phyloP scores from a whole-genome alignment of 1,139 yeast genomes.

The Eremothecium cymbalariae region DNA sequence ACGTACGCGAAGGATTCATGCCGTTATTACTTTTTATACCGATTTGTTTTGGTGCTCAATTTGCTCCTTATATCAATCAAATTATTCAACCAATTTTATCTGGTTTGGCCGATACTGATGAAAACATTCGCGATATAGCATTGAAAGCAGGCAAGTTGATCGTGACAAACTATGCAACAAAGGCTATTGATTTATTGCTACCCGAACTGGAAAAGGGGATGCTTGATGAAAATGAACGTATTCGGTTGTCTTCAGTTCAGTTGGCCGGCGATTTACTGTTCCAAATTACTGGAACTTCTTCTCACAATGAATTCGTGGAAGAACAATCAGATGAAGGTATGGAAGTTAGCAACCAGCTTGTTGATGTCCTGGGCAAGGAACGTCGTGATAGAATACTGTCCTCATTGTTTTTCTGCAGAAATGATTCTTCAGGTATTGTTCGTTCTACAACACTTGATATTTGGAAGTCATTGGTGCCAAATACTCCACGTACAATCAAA shows the following conservation, averaged over 20 bases:
- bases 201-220: conserved; percentile 93
- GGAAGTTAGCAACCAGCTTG: conserved; percentile 58
- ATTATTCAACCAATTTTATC: conserved; percentile 85
- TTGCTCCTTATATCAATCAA: conserved; percentile 77
- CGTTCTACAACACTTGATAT: conserved; percentile 90
- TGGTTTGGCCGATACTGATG: conserved; percentile 87
- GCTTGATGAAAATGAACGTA: conserved; percentile 74
- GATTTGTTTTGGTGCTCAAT: conserved; percentile 87
- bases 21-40: conserved; percentile 86
- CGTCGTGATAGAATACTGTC: conserved; percentile 85
- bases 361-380: conserved; percentile 75
- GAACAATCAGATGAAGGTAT: conserved; percentile 51
- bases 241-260: conserved; percentile 88
- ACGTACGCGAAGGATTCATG: conserved; percentile 87
- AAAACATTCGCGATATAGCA: conserved; percentile 80
- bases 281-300: conserved; percentile 86
- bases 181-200: conserved; percentile 84
- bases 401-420: conserved; percentile 81
- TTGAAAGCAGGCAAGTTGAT: conserved; percentile 88
- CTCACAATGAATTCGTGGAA: conserved; percentile 52
- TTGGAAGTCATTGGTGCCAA: conserved; percentile 94
- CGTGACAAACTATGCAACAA: conserved; percentile 84
- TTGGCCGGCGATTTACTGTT: conserved; percentile 93
- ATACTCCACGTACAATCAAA: conserved; percentile 93
- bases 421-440: conserved; percentile 81